phyloP scores from a whole-genome alignment of 345 rosid species.

The Gynandropsis gynandra region DNA sequence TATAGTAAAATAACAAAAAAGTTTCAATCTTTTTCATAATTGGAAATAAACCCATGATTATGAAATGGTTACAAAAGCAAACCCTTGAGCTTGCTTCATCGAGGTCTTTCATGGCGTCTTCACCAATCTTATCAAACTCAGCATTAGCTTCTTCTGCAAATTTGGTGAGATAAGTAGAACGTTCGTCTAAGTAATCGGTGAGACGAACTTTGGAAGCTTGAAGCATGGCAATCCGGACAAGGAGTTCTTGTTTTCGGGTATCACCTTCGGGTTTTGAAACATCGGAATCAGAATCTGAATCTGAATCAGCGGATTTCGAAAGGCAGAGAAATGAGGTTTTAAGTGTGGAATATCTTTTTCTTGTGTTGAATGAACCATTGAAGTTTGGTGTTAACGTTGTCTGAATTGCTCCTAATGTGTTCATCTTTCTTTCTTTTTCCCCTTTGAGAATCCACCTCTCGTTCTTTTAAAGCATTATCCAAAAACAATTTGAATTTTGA shows the following conservation, averaged over 20 bases:
- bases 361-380: slow-evolving; percentile 17
- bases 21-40: slow-evolving; percentile 1
- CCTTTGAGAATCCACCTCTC: slow-evolving; percentile 20
- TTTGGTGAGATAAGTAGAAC: slow-evolving; percentile 64
- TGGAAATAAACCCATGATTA: too few relatives aligned
- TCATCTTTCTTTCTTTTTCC: slow-evolving; percentile 21
- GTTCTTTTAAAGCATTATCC: slow-evolving; percentile 32
- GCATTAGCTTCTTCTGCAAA: slow-evolving; percentile 81
- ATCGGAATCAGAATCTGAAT: slow-evolving; percentile 30
- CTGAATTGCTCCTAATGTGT: slow-evolving; percentile 26
- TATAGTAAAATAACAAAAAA: slow-evolving; percentile 1
- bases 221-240: slow-evolving; percentile 78
- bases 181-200: slow-evolving; percentile 71
- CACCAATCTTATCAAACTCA: slow-evolving; percentile 78
- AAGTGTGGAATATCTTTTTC: slow-evolving; percentile 15
- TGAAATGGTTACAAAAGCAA: slow-evolving; percentile 14
- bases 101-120: slow-evolving; percentile 80
- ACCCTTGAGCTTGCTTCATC: slow-evolving; percentile 89
- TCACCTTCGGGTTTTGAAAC: slow-evolving; percentile 56
- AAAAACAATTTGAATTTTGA: slow-evolving; percentile 20
- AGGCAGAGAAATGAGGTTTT: slow-evolving; percentile 21
- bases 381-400: slow-evolving; percentile 24
- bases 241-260: slow-evolving; percentile 62
- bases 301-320: slow-evolving; percentile 22
- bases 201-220: slow-evolving; percentile 83